Evolutionary conservation across 164 flowering plant species (phyloP).

Genomic region (Malania oleifera): DNA sequence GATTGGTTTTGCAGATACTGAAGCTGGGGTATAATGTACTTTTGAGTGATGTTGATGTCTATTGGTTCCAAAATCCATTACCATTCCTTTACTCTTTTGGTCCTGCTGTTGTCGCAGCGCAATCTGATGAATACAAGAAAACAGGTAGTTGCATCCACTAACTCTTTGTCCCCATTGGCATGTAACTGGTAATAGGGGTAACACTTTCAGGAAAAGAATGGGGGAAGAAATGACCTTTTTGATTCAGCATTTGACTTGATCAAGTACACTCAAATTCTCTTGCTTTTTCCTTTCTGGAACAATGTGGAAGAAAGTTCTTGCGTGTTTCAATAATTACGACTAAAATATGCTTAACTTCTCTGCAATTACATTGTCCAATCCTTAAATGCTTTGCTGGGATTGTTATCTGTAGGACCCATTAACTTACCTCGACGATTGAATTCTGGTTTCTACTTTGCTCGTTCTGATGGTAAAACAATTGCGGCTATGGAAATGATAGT

Average conservation of each 20-base stretch:
- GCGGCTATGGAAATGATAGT: constrained; percentile 85
- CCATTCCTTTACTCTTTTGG: constrained; percentile 64
- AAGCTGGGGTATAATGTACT: constrained; percentile 90
- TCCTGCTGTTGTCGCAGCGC: constrained; percentile 76
- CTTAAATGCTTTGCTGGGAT: too few relatives aligned
- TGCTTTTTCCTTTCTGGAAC: too few relatives aligned
- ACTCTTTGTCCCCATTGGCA: too few relatives aligned
- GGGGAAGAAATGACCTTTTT: too few relatives aligned
- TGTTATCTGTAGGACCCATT: constrained; percentile 55
- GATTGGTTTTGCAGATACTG: constrained; percentile 76
- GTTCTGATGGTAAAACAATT: constrained; percentile 60
- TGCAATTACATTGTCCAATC: too few relatives aligned
- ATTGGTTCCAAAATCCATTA: constrained; percentile 84
- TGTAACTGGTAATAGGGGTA: too few relatives aligned
- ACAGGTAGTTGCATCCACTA: constrained; percentile 32
- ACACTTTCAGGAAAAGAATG: too few relatives aligned
- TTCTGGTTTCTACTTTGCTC: constrained; percentile 94
- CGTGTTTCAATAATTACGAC: too few relatives aligned
- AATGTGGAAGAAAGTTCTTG: too few relatives aligned
- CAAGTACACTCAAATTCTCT: too few relatives aligned
- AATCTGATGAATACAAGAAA: constrained; percentile 78
- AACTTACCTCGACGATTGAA: constrained; percentile 84
- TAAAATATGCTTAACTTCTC: too few relatives aligned
- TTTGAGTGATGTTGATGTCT: constrained; percentile 87
- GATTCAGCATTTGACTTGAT: too few relatives aligned